phyloP scores from a whole-genome alignment of 768 basidiomycete genomes.

The Auriscalpium orientale region DNA sequence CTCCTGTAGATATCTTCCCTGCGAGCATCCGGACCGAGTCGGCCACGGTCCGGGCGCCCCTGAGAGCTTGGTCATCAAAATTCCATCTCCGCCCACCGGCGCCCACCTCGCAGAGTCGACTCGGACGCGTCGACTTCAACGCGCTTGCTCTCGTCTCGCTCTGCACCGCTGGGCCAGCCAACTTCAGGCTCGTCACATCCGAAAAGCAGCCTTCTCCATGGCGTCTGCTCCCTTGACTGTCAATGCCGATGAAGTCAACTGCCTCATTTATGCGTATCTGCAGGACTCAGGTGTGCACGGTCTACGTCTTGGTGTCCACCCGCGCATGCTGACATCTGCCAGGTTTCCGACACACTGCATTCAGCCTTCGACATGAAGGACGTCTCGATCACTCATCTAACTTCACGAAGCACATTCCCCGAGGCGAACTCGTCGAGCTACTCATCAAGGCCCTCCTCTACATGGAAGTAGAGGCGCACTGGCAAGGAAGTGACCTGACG shows the following conservation, averaged over 20 bases:
- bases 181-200: no score
- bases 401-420: slow-evolving; percentile 65
- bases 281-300: slow-evolving; percentile 60
- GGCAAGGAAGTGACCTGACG: slow-evolving; percentile 54
- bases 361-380: slow-evolving; percentile 68
- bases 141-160: no score
- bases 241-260: slow-evolving; percentile 79
- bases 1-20: no score
- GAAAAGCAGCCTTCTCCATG: slow-evolving; percentile 2
- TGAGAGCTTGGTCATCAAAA: no score
- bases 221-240: slow-evolving; percentile 44
- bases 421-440: slow-evolving; percentile 76
- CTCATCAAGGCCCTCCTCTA: slow-evolving; percentile 76
- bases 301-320: no score
- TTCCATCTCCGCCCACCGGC: no score
- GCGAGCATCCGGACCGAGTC: no score
- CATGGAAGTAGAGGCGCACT: slow-evolving; percentile 77
- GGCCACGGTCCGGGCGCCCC: no score
- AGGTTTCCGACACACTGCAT: slow-evolving; percentile 82
- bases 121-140: no score
- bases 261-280: slow-evolving; percentile 78
- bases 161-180: no score
- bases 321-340: background rate
- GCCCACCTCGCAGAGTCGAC: no score
- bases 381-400: slow-evolving; percentile 63